These are phyloP conservation scores for Odonthalia washingtoniensis DNA, from an alignment of 31 red algal genomes.

Conservation along the genomic window DNA sequence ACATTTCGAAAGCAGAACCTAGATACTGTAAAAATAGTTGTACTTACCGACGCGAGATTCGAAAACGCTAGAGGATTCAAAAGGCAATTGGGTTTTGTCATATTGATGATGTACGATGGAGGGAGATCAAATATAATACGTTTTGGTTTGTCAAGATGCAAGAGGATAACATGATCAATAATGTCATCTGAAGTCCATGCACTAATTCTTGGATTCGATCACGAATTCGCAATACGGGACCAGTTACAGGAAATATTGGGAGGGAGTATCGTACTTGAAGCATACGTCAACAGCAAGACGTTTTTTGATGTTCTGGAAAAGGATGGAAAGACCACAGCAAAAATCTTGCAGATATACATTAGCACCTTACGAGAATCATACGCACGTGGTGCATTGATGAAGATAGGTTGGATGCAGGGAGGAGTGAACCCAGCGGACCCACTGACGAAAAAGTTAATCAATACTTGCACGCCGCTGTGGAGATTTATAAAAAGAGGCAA, in stretches of 20 bases:
- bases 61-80: neutral
- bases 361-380: slow-evolving; percentile 3
- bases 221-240: neutral
- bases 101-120: slow-evolving; percentile 5
- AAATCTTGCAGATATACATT: slow-evolving; percentile 12
- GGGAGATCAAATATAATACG: neutral
- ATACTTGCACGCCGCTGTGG: no score
- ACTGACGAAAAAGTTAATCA: no score
- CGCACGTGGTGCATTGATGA: no score
- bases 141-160: slow-evolving; percentile 16
- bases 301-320: slow-evolving; percentile 18
- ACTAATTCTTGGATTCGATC: slow-evolving; percentile 18
- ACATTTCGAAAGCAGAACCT: no score
- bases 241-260: slow-evolving; percentile 14
- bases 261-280: neutral
- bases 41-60: no score
- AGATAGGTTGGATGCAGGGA: no score
- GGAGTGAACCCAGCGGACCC: no score
- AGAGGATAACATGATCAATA: slow-evolving; percentile 17
- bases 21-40: no score
- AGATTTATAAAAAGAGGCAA: no score
- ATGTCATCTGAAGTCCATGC: slow-evolving; percentile 37
- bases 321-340: neutral
- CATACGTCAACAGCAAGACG: slow-evolving; percentile 15
- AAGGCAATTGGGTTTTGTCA: slow-evolving; percentile 17